phyloP scores from a whole-genome alignment of 805 yeast species.

The Komagataella kurtzmanii region DNA sequence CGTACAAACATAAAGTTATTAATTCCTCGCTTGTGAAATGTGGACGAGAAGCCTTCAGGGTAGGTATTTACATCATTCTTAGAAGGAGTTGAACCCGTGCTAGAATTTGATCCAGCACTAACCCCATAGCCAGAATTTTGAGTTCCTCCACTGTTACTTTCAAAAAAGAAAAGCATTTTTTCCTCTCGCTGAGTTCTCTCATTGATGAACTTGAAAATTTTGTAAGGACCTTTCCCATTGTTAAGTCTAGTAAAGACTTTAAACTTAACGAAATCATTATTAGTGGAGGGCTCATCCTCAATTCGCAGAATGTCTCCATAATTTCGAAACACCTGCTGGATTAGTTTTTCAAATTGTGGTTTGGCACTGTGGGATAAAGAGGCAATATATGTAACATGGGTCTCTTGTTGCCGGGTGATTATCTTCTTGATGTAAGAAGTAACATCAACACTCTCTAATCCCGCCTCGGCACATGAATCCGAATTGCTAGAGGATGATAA shows the following conservation, averaged over 20 bases:
- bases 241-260: slow-evolving; percentile 11
- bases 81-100: not conserved
- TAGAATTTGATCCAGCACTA: not conserved
- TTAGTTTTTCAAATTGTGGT: slow-evolving; percentile 11
- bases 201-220: slow-evolving; percentile 14
- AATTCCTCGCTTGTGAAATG: slow-evolving; percentile 32
- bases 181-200: slow-evolving; percentile 16
- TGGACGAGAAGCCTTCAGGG: slow-evolving; percentile 37
- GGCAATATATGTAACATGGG: slow-evolving; percentile 13
- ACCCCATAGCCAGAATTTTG: not conserved
- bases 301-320: slow-evolving; percentile 11
- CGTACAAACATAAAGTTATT: slow-evolving; percentile 38
- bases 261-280: slow-evolving; percentile 14
- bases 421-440: slow-evolving; percentile 12
- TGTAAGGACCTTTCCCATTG: slow-evolving; percentile 13
- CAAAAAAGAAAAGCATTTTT: slow-evolving; percentile 18
- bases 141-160: slow-evolving; percentile 5
- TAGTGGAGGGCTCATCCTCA: slow-evolving; percentile 5
- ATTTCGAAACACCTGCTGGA: slow-evolving; percentile 12
- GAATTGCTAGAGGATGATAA: not conserved
- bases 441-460: not conserved
- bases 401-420: slow-evolving; percentile 12
- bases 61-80: slow-evolving; percentile 16
- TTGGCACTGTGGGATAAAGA: slow-evolving; percentile 14
- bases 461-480: not conserved